phyloP scores from a whole-genome alignment of 192 early-diverging fungal genomes.

The Dispira parvispora region DNA sequence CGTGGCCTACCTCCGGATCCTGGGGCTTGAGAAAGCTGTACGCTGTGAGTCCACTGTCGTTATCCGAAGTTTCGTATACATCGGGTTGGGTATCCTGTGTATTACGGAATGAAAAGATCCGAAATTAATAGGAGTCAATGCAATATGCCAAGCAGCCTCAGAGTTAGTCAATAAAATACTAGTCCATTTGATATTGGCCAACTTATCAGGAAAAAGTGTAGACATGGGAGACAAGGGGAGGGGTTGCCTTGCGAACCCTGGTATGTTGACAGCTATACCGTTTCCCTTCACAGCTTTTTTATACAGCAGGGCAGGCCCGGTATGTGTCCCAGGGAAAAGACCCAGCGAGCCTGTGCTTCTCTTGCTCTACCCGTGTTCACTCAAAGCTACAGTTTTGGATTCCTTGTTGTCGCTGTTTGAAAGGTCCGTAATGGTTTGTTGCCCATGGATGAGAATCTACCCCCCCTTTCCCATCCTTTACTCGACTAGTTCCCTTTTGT shows the following conservation, averaged over 20 bases:
- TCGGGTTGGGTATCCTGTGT: conserved; percentile 54
- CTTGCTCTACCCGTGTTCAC: too few species aligned
- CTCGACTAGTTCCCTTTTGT: not conserved
- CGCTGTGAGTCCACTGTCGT: not conserved
- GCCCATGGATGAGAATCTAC: not conserved
- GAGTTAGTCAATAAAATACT: not conserved
- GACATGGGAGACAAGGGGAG: not conserved
- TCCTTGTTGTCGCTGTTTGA: too few species aligned
- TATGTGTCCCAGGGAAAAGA: too few species aligned
- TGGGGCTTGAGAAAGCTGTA: not conserved
- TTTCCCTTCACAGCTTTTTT: too few species aligned
- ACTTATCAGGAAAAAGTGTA: not conserved
- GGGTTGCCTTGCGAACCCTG: too few species aligned
- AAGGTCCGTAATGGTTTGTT: not conserved
- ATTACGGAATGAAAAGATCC: not conserved
- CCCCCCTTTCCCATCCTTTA: not conserved
- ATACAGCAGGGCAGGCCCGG: too few species aligned
- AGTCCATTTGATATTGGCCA: not conserved
- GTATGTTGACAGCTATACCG: too few species aligned
- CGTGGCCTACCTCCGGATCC: conserved; percentile 33
- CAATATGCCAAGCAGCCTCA: not conserved
- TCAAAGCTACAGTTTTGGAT: too few species aligned
- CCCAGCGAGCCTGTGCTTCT: not conserved
- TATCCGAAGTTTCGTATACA: conserved; percentile 62
- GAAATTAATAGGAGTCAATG: not conserved